Percentiles rank a stretch among this genome's conserved stretches.
Conservation (phyloP, 352 stramenopile species). For the Phytophthora syringae region DNA sequence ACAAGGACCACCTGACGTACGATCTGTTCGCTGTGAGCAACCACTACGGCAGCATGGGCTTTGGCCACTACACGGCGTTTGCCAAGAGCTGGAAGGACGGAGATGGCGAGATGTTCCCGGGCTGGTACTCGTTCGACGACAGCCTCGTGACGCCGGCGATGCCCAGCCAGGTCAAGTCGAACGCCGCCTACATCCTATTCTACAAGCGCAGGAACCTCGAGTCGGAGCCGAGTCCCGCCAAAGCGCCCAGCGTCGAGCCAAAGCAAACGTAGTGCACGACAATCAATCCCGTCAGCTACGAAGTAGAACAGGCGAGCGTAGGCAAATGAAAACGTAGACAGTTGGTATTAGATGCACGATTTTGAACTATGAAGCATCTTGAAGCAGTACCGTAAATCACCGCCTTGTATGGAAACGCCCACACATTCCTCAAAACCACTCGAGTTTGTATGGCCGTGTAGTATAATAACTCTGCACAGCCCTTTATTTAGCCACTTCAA, state of each 20-base stretch:
- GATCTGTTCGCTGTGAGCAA: conserved; percentile 92
- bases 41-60: conserved; percentile 91
- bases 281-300: background rate
- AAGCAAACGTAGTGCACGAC: conserved; percentile 18
- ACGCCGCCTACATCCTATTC: conserved; percentile 90
- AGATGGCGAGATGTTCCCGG: conserved; percentile 58
- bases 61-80: conserved; percentile 92
- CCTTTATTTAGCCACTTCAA: background rate
- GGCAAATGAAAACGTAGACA: conserved; percentile 22
- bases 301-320: background rate
- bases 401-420: too few relatives aligned
- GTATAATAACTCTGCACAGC: too few relatives aligned
- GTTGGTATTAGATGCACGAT: conserved; percentile 12
- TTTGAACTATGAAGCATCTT: too few relatives aligned
- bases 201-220: conserved; percentile 78
- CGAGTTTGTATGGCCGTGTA: too few relatives aligned
- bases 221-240: conserved; percentile 3
- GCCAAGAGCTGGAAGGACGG: conserved; percentile 72
- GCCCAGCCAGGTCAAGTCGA: conserved; percentile 72
- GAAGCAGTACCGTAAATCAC: background rate
- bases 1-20: conserved; percentile 64
- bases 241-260: background rate
- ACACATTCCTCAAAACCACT: too few relatives aligned
- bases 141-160: conserved; percentile 69
- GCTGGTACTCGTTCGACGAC: conserved; percentile 90